Conservation (phyloP, 768 basidiomycete species). For the Albatrellus ellisii region DNA sequence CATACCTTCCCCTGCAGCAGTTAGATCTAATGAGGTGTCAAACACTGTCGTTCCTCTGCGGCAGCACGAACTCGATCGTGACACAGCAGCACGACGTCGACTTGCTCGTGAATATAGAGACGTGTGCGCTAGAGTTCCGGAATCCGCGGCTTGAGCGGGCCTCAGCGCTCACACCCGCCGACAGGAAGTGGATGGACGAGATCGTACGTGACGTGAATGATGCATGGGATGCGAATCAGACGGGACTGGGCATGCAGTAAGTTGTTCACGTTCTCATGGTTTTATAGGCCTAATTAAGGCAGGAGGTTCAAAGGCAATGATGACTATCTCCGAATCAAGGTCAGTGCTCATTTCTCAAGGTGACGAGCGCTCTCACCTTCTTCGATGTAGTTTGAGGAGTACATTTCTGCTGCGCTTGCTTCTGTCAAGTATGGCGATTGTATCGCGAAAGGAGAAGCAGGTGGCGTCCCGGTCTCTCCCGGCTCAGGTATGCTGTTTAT, state of each 20-base stretch:
- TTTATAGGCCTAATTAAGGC: not conserved
- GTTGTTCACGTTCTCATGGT: slow-evolving; percentile 18
- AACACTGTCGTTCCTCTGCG: slow-evolving; percentile 78
- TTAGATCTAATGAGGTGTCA: slow-evolving; percentile 66
- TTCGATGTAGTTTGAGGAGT: slow-evolving; percentile 71
- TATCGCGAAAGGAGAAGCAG: slow-evolving; percentile 49
- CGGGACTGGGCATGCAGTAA: slow-evolving; percentile 47
- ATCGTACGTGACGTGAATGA: slow-evolving; percentile 79
- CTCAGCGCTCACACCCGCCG: slow-evolving; percentile 76
- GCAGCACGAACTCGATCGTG: slow-evolving; percentile 93
- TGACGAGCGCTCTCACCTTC: not conserved
- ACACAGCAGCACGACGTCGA: slow-evolving; percentile 90
- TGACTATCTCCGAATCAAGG: slow-evolving; percentile 85
- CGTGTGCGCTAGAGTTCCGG: slow-evolving; percentile 74
- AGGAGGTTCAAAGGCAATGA: slow-evolving; percentile 88
- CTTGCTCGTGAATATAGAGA: slow-evolving; percentile 82
- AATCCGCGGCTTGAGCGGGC: slow-evolving; percentile 70
- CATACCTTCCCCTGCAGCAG: slow-evolving; percentile 93
- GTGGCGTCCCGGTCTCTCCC: slow-evolving; percentile 55
- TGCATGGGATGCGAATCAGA: slow-evolving; percentile 56
- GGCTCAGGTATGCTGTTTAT: slow-evolving; percentile 28
- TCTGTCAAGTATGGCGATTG: slow-evolving; percentile 89
- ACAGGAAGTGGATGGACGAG: slow-evolving; percentile 97
- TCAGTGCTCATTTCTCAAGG: slow-evolving; percentile 17
- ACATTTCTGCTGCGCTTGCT: slow-evolving; percentile 77